Conservation (phyloP, 1,139 yeast species). For the Blastobotrys persicus region DNA sequence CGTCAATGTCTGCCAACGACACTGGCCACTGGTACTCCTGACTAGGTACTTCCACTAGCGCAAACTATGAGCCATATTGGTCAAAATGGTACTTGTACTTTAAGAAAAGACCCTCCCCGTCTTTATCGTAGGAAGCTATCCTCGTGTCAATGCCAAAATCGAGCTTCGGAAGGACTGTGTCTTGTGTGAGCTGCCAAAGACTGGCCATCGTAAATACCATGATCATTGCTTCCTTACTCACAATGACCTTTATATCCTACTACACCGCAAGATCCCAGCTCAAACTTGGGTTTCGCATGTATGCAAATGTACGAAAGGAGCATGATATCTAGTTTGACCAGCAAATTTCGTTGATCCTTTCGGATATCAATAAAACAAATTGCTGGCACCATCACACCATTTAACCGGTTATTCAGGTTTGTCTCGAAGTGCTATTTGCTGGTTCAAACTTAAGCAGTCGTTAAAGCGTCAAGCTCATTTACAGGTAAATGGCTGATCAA, state of each 20-base stretch:
- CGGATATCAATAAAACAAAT: constrained; percentile 37
- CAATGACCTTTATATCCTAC: too few species aligned
- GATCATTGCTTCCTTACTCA: too few species aligned
- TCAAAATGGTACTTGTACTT: constrained; percentile 18
- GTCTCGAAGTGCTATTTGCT: not conserved
- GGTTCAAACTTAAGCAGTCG: not conserved
- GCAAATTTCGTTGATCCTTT: constrained; percentile 31
- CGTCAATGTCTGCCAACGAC: constrained; percentile 68
- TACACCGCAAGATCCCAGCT: too few species aligned
- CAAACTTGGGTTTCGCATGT: too few species aligned
- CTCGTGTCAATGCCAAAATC: constrained; percentile 41
- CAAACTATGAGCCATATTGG: constrained; percentile 1
- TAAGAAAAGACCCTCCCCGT: constrained; percentile 20
- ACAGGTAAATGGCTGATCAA: too few species aligned
- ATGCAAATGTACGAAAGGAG: constrained; percentile 34
- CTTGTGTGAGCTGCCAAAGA: too few species aligned
- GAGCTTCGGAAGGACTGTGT: constrained; percentile 63
- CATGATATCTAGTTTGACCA: constrained; percentile 35
- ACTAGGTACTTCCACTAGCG: not conserved
- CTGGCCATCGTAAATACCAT: too few species aligned
- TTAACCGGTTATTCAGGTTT: constrained; percentile 11
- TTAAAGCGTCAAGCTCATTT: too few species aligned
- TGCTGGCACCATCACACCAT: constrained; percentile 33
- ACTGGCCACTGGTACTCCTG: constrained; percentile 39
- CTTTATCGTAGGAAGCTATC: constrained; percentile 44